Evolutionary conservation across 352 stramenopile genomes (phyloP).

Genomic region (Blastocystis sp.): DNA sequence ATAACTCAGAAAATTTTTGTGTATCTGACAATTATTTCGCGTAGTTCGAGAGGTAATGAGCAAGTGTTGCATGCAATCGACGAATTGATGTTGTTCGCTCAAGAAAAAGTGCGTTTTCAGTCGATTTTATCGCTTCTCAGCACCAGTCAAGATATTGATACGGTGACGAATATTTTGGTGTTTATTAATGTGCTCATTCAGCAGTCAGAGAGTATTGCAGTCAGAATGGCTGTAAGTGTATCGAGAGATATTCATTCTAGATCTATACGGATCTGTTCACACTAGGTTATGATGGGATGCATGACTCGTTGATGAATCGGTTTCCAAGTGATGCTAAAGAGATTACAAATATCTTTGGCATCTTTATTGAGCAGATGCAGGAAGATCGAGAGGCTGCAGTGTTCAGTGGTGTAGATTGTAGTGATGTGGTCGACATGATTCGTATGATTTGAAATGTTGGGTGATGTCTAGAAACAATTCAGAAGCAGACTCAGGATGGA

Average conservation of each 20-base stretch:
- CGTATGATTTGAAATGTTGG: background rate
- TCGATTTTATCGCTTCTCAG: background rate
- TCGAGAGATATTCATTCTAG: background rate
- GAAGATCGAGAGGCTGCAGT: conserved; percentile 11
- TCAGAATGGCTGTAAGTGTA: background rate
- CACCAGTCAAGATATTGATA: background rate
- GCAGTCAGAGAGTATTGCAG: background rate
- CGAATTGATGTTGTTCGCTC: conserved; percentile 8
- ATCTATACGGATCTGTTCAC: conserved; percentile 39
- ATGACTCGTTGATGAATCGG: background rate
- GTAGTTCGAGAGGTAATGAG: background rate
- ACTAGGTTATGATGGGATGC: background rate
- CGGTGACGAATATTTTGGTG: conserved; percentile 3
- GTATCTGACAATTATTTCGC: background rate
- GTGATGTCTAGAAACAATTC: conserved; percentile 5
- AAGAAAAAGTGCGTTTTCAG: conserved; percentile 45
- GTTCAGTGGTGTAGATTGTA: conserved; percentile 1
- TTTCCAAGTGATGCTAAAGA: background rate
- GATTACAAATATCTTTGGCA: background rate
- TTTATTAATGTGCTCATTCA: conserved; percentile 41
- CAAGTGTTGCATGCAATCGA: conserved; percentile 7
- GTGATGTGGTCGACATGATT: conserved; percentile 38
- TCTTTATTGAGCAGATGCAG: background rate
- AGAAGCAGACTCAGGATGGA: conserved; percentile 26
- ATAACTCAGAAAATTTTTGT: background rate